Base-by-base conservation (phyloP, 2,329 filamentous ascomycete species). In the Nemania sp. region DNA sequence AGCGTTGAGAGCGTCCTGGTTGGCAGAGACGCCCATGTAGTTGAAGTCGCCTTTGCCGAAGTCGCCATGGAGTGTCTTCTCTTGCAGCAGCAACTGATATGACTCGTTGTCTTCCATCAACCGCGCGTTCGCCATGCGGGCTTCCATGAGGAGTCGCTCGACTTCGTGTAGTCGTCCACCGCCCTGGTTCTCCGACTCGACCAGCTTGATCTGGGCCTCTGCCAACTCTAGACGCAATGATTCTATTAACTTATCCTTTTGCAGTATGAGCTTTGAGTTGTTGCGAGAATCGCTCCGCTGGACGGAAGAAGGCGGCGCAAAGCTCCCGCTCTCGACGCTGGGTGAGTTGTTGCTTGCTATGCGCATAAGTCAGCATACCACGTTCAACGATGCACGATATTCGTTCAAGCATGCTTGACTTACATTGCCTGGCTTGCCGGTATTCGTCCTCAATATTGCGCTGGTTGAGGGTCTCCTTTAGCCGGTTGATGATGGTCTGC, bases 81-180 rank as follows among this genome's bases (percentile, higher is more conserved):
- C 92, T 68, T 91, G 91, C 20, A 99, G 84, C 15, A 99, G 84
- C 31, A 97, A 82, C 73, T 97, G 93, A 73, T 96, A 99, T 74
- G 91, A 96, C 74, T 99, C 94, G 67, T 97, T 97, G 73, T 99
- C 94, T 74, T 99, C 94, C 89, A 97, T 94, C 59, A 99, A 78
- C 40, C 92, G 85, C 52, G 94, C 94, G 69, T 97, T 99, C 62
- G 91, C 89, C 88, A 97, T 94, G 66, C 92, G 90, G 33, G 91
- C 88, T 68, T 97, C 93, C 74, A 97, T 86, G 47, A 97, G 82
- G 61, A 90, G 84, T 64, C 89, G 88, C 74, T 97, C 92, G n/a
- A 97, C 82, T 72, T 96, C 91, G 62, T 90, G 89, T 67, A 96
- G 77, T 23, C 89, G 86, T 40, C 91, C 91, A 48, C 92, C 93